Conservation (phyloP, 768 basidiomycete genomes). For the Rubroboletus satanas region DNA sequence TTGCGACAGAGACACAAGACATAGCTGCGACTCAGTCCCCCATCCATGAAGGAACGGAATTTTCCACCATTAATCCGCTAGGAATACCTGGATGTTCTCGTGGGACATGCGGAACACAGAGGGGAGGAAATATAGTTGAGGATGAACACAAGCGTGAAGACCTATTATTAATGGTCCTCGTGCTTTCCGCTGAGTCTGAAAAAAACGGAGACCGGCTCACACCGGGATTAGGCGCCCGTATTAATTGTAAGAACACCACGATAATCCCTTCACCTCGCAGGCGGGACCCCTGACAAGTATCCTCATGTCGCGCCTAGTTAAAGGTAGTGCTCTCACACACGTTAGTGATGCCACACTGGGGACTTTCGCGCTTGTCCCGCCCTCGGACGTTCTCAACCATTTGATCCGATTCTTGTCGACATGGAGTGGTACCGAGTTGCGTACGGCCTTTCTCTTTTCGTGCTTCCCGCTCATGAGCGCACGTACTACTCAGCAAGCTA, state of each 20-base stretch:
- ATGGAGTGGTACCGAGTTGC: constrained; percentile 84
- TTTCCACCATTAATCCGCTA: not conserved
- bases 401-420: constrained; percentile 73
- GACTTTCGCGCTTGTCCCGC: constrained; percentile 52
- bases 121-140: not conserved
- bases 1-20: not conserved
- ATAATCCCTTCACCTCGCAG: not conserved
- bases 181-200: no score
- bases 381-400: constrained; percentile 66
- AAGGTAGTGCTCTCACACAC: constrained; percentile 44
- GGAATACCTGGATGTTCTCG: not conserved
- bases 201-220: no score
- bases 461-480: constrained; percentile 9
- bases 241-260: not conserved
- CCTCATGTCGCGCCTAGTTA: constrained; percentile 50
- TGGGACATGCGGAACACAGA: not conserved
- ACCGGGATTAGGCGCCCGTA: no score
- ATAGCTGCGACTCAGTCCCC: not conserved
- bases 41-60: not conserved
- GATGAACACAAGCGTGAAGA: not conserved
- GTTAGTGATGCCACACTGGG: constrained; percentile 67
- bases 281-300: not conserved
- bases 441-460: constrained; percentile 29
- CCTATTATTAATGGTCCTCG: not conserved
- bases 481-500: constrained; percentile 50